phyloP scores from a whole-genome alignment of 2,329 filamentous ascomycete genomes.

The Hawksworthiomyces lignivorus region DNA sequence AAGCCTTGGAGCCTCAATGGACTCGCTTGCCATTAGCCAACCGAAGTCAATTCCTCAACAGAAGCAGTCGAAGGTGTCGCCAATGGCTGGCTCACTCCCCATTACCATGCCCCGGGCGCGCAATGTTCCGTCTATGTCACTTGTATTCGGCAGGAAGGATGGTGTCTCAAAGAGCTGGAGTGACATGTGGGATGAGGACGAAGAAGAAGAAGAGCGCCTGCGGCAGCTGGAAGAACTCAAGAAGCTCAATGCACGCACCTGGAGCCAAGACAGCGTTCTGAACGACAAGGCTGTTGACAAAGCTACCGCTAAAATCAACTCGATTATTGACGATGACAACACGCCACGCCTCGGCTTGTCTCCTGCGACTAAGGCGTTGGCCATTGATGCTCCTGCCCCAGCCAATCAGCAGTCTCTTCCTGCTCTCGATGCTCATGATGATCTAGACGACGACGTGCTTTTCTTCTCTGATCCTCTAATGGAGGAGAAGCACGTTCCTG shows the following conservation, averaged over 20 bases:
- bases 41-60: slow-evolving; percentile 27
- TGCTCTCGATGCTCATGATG: slow-evolving; percentile 49
- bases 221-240: slow-evolving; percentile 54
- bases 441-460: slow-evolving; percentile 62
- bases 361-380: slow-evolving; percentile 30
- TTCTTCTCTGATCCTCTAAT: slow-evolving; percentile 60
- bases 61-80: slow-evolving; percentile 44
- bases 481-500: slow-evolving; percentile 26
- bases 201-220: slow-evolving; percentile 54
- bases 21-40: slow-evolving; percentile 55
- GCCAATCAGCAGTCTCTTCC: slow-evolving; percentile 27
- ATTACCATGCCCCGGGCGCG: slow-evolving; percentile 74
- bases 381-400: slow-evolving; percentile 31
- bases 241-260: slow-evolving; percentile 65
- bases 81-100: slow-evolving; percentile 62
- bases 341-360: slow-evolving; percentile 35
- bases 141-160: slow-evolving; percentile 72
- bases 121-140: slow-evolving; percentile 61
- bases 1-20: slow-evolving; percentile 71
- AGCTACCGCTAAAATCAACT: slow-evolving; percentile 19
- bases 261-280: slow-evolving; percentile 64
- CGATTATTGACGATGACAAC: slow-evolving; percentile 30
- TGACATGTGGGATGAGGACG: slow-evolving; percentile 93
- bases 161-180: slow-evolving; percentile 97
- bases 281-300: slow-evolving; percentile 2